These are phyloP conservation scores for Phytopythium cucurbitacearum DNA, from an alignment of 352 stramenopile species.

Conservation along the genomic window DNA sequence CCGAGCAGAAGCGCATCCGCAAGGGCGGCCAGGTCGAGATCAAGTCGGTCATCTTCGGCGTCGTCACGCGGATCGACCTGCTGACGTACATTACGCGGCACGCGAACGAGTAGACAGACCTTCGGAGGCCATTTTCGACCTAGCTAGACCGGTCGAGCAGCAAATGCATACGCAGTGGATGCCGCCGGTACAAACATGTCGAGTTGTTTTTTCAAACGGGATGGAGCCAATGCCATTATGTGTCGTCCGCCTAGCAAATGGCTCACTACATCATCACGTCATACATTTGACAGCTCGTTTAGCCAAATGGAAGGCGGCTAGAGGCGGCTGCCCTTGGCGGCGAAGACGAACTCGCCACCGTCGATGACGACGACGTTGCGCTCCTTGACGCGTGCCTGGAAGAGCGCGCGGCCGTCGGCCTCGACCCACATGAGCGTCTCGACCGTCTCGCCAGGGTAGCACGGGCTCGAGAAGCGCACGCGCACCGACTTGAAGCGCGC, in stretches of 20 bases:
- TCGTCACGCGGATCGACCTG: slow-evolving; percentile 96
- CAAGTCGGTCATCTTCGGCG: slow-evolving; percentile 91
- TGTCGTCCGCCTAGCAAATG: no score
- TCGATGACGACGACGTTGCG: slow-evolving; percentile 74
- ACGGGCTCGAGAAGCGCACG: slow-evolving; percentile 85
- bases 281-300: no score
- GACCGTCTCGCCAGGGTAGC: slow-evolving; percentile 84
- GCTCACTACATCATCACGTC: no score
- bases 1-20: slow-evolving; percentile 90
- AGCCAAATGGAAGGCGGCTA: neutral
- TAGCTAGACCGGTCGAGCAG: no score
- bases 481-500: slow-evolving; percentile 81
- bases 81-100: slow-evolving; percentile 92
- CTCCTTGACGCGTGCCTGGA: slow-evolving; percentile 76
- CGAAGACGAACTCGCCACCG: slow-evolving; percentile 72
- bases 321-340: neutral
- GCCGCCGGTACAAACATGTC: no score
- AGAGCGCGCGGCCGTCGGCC: slow-evolving; percentile 44
- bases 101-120: slow-evolving; percentile 20
- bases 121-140: neutral
- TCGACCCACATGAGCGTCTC: slow-evolving; percentile 82
- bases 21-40: slow-evolving; percentile 63
- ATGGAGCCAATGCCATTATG: no score
- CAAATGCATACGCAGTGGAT: no score
- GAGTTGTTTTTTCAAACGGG: no score